Conservation (phyloP, 768 basidiomycete species). For the Russula earlei region DNA sequence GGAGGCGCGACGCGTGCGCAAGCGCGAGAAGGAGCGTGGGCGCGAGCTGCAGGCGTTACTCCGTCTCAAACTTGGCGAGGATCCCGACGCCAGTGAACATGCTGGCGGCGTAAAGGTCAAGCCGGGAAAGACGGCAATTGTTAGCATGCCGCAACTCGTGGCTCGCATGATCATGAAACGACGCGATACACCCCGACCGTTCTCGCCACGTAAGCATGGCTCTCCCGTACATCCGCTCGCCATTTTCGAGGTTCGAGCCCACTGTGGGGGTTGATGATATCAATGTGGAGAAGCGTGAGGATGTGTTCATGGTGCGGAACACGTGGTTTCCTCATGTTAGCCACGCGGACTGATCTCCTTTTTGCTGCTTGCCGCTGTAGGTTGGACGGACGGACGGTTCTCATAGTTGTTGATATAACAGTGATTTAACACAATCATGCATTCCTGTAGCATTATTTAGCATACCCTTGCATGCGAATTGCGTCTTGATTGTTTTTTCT, state of each 20-base stretch:
- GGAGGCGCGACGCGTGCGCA: conserved; percentile 38
- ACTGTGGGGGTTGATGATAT: background rate
- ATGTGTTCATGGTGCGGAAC: background rate
- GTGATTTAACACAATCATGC: conserved; percentile 17
- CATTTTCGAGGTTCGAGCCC: conserved; percentile 22
- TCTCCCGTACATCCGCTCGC: conserved; percentile 25
- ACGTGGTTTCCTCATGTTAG: background rate
- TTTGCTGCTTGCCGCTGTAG: background rate
- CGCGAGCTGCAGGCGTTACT: conserved; percentile 49
- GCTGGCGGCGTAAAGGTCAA: conserved; percentile 20
- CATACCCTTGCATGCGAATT: conserved; percentile 15
- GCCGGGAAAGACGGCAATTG: conserved; percentile 16
- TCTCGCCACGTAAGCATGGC: conserved; percentile 29
- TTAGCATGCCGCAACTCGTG: conserved; percentile 34
- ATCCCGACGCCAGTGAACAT: conserved; percentile 17
- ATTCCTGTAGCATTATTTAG: conserved; percentile 21
- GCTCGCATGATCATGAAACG: conserved; percentile 41
- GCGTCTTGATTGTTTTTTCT: conserved; percentile 2
- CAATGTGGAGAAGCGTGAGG: background rate
- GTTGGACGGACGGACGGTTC: conserved; percentile 2
- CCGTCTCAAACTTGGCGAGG: conserved; percentile 41
- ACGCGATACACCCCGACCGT: conserved; percentile 30
- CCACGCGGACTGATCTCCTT: background rate
- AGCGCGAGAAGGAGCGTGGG: conserved; percentile 44
- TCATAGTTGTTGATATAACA: conserved; percentile 7